A percentile compares a stretch with the other conserved stretches of the same genome.
Conservation (phyloP, 331 rosid genomes). For the Cucumis variabilis region DNA sequence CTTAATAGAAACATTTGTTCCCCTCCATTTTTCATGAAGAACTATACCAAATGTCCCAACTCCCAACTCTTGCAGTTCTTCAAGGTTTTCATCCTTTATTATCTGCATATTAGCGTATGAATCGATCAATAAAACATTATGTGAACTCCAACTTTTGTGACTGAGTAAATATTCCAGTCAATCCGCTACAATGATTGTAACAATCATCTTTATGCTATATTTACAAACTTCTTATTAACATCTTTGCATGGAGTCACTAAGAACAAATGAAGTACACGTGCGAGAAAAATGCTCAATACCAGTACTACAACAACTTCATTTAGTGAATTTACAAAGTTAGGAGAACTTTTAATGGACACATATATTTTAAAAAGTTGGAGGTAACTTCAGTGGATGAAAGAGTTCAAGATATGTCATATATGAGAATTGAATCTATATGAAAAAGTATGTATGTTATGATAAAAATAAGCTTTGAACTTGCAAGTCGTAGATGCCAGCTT, state of each 20-base stretch:
- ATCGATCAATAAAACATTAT: slow-evolving; percentile 35
- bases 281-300: too few relatives aligned
- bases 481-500: slow-evolving; percentile 77
- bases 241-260: neutral
- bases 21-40: slow-evolving; percentile 97
- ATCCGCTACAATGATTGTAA: neutral
- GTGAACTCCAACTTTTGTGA: neutral
- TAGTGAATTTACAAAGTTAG: neutral
- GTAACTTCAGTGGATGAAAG: neutral
- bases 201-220: neutral
- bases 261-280: neutral
- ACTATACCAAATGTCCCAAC: slow-evolving; percentile 99
- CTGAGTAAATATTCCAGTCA: neutral
- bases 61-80: slow-evolving; percentile 87
- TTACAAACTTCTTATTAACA: slow-evolving; percentile 5
- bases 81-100: slow-evolving; percentile 79
- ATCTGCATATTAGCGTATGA: slow-evolving; percentile 61
- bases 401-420: neutral
- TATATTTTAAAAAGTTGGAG: neutral
- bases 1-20: slow-evolving; percentile 96
- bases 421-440: slow-evolving; percentile 7
- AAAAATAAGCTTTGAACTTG: slow-evolving; percentile 59
- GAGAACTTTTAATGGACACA: neutral
- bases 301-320: neutral
- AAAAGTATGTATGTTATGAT: slow-evolving; percentile 31